These are phyloP conservation scores for Ophiognomonia clavigignenti-juglandacearum DNA, from an alignment of 2,329 filamentous ascomycete genomes.

Conservation along the genomic window DNA sequence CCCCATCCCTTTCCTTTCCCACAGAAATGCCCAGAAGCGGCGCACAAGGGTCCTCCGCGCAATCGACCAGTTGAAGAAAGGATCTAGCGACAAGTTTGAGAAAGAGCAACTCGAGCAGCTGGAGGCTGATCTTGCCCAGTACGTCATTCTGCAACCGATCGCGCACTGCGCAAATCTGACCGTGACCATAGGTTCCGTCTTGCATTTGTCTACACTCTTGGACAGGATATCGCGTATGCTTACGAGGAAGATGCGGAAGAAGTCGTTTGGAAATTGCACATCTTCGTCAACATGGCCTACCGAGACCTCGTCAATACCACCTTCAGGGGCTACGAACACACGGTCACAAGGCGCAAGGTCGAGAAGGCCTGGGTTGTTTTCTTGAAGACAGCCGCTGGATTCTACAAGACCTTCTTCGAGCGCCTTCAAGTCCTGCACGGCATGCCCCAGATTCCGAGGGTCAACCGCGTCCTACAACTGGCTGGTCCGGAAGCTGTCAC, in stretches of 20 bases:
- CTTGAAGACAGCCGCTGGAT: slow-evolving; percentile 80
- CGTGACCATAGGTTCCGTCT: slow-evolving; percentile 41
- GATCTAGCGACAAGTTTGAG: slow-evolving; percentile 19
- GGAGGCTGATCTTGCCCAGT: slow-evolving; percentile 28
- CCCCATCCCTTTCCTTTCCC: neutral
- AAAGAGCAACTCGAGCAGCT: slow-evolving; percentile 25
- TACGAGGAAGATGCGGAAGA: slow-evolving; percentile 60
- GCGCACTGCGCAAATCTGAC: slow-evolving; percentile 9
- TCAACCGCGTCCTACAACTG: slow-evolving; percentile 37
- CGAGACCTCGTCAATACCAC: slow-evolving; percentile 58
- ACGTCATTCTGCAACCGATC: slow-evolving; percentile 14
- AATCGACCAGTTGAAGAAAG: slow-evolving; percentile 22
- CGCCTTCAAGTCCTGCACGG: slow-evolving; percentile 61
- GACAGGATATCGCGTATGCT: slow-evolving; percentile 65
- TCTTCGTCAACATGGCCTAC: slow-evolving; percentile 72
- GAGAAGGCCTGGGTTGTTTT: slow-evolving; percentile 80
- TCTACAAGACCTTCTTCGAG: slow-evolving; percentile 83
- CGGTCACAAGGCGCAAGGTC: slow-evolving; percentile 67
- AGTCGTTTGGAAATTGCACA: slow-evolving; percentile 75
- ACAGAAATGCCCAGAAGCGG: slow-evolving; percentile 20
- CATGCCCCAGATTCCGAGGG: slow-evolving; percentile 40
- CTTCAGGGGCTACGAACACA: slow-evolving; percentile 45
- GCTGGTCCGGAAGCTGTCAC: slow-evolving; percentile 37
- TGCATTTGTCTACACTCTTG: slow-evolving; percentile 67
- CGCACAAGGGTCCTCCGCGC: slow-evolving; percentile 22